Evolutionary conservation across 768 basidiomycete genomes (phyloP), one percentile per base, ranked within the genome.

Genomic region (Lepiota subincarnata): DNA sequence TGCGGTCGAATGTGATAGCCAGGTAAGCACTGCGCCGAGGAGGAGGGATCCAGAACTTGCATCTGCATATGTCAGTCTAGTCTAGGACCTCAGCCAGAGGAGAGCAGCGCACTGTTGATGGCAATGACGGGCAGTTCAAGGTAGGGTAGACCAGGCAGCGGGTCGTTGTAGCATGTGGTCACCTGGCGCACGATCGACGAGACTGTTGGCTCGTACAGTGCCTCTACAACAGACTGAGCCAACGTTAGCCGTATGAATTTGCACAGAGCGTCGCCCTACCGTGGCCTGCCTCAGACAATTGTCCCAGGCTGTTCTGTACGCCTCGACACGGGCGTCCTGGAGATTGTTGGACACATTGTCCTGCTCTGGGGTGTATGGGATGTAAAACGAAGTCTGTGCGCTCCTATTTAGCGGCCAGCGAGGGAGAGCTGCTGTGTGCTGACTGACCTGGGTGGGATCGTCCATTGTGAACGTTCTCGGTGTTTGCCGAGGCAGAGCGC

Each of bases 111-210:
- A 85, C 85, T 77, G 47, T 77, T 74, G 26, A 88, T 70, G 0
- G 77, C 71, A 46, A 86, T 70, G 4, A 82, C 77, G 2, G 86
- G 84, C 5, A 88, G 62, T 59, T 89, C 86, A 4, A 72, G 57
- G 44, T 77, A 77, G 0, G 85, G 84, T n/a, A 85, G 64, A 2
- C 81, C 80, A 6, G 78, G 77, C 0, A 86, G 66, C 10, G 69
- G 58, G 46, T 75, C 66, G 0, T 62, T 59, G 57, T 84, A 80
- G 6, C 82, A 75, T 2, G 58, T 62, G 26, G 66, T 59, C 12
- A 87, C 71, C 44, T 74, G 61, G 1, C 73, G 57, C 4, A 74
- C 66, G 12, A 87, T 70, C 11, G 68, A 68, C 3, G 70, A 64
- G 4, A 78, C 76, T 7, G 82, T 68, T 0, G 82, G 77, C 0